A percentile compares a stretch with the other conserved stretches of the same genome.
phyloP scores from a whole-genome alignment of 495 filamentous ascomycete species.

The Cenococcum geophilum region DNA sequence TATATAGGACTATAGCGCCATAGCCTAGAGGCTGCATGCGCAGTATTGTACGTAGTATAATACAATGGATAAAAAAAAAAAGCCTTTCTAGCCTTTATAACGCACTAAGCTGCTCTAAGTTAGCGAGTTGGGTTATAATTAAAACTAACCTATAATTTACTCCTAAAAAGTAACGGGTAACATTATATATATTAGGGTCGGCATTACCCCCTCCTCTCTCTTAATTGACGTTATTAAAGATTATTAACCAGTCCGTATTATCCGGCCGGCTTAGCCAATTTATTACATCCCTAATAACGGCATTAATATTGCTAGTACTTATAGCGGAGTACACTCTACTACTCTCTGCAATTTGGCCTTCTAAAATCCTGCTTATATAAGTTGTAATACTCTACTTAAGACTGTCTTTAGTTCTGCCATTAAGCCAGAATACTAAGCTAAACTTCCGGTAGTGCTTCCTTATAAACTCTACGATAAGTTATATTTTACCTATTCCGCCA shows the following conservation, averaged over 20 bases:
- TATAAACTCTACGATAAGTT: neutral
- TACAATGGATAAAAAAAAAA: too few relatives aligned
- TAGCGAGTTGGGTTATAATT: conserved; percentile 38
- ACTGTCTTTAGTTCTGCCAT: neutral
- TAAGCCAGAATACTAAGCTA: conserved; percentile 12
- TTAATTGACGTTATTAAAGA: conserved; percentile 28
- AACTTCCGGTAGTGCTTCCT: conserved; percentile 1
- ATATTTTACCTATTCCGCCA: neutral
- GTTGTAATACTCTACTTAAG: conserved; percentile 6
- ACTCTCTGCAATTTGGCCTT: neutral
- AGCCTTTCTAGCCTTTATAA: conserved; percentile 5
- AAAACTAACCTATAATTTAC: conserved; percentile 37
- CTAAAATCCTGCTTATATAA: neutral
- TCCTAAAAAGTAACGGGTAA: conserved; percentile 34
- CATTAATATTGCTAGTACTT: conserved; percentile 13
- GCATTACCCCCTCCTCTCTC: neutral
- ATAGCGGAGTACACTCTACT: neutral
- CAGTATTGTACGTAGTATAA: too few relatives aligned
- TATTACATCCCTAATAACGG: conserved; percentile 30
- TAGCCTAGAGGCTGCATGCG: too few relatives aligned
- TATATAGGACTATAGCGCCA: too few relatives aligned
- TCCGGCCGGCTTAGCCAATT: conserved; percentile 32
- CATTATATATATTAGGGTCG: conserved; percentile 31
- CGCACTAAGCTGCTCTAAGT: neutral
- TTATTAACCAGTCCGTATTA: conserved; percentile 33